Percentiles rank a stretch among this genome's conserved stretches.
Conservation (phyloP, 805 yeast species). For the Blastobotrys americana region DNA sequence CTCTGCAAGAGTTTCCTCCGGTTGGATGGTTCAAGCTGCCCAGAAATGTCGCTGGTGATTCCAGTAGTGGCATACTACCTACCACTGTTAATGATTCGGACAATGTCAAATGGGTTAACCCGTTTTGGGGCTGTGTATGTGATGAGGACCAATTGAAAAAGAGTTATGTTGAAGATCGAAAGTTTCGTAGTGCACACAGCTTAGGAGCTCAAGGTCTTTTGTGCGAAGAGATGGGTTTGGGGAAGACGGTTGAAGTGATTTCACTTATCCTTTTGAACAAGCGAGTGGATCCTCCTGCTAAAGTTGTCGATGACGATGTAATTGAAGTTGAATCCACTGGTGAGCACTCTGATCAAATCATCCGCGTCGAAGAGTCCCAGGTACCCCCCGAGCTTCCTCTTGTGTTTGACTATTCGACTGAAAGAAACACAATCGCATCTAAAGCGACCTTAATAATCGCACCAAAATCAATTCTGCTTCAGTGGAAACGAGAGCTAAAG, state of each 20-base stretch:
- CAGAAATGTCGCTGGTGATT: slow-evolving; percentile 7
- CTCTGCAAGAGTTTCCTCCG: slow-evolving; percentile 17
- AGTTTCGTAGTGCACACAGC: not conserved
- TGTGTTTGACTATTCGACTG: not conserved
- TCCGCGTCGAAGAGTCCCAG: slow-evolving; percentile 37
- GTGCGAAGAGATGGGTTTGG: slow-evolving; percentile 96
- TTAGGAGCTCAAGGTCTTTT: slow-evolving; percentile 46
- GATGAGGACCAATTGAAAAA: slow-evolving; percentile 7
- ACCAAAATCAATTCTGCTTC: slow-evolving; percentile 75
- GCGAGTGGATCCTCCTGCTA: slow-evolving; percentile 28
- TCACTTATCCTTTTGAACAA: slow-evolving; percentile 57
- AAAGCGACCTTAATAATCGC: slow-evolving; percentile 77
- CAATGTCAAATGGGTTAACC: slow-evolving; percentile 24
- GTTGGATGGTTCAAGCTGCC: slow-evolving; percentile 16
- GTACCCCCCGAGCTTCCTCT: slow-evolving; percentile 25
- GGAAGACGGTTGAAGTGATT: slow-evolving; percentile 83
- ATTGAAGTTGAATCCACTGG: not conserved
- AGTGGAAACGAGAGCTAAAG: slow-evolving; percentile 75
- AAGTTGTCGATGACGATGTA: not conserved
- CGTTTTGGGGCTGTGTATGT: slow-evolving; percentile 19
- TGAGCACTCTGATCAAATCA: slow-evolving; percentile 18
- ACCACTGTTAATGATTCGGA: slow-evolving; percentile 5
- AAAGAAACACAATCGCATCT: slow-evolving; percentile 29
- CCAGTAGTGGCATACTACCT: not conserved
- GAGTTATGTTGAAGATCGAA: slow-evolving; percentile 4